Evolutionary conservation across 129 eudicot genomes (phyloP).

Genomic region (Artemisia tridentata): DNA sequence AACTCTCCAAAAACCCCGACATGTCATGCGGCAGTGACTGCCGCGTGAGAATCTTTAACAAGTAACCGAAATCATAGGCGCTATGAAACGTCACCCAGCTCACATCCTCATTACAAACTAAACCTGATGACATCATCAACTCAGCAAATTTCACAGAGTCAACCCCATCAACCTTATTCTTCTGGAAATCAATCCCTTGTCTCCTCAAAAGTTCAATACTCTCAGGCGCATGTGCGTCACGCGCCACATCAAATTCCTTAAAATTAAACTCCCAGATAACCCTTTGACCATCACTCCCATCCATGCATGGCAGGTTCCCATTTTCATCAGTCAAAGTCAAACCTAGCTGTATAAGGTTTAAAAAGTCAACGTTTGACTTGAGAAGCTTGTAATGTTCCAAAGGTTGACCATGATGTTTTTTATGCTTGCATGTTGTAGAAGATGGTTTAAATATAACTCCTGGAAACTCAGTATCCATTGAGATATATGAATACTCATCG

Average conservation of each 20-base stretch:
- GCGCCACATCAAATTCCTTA: constrained; percentile 14
- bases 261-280: constrained; percentile 13
- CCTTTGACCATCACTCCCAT: constrained; percentile 1
- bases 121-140: constrained; percentile 19
- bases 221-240: constrained; percentile 2
- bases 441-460: constrained; percentile 55
- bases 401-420: constrained; percentile 24
- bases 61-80: constrained; percentile 13
- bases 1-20: constrained; percentile 1
- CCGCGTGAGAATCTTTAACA: constrained; percentile 11
- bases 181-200: constrained; percentile 12
- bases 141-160: constrained; percentile 10
- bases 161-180: constrained; percentile 1
- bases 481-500: constrained; percentile 58
- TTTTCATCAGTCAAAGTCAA: constrained; percentile 56
- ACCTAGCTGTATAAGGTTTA: constrained; percentile 72
- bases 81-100: constrained; percentile 20
- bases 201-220: not conserved
- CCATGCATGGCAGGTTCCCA: constrained; percentile 51
- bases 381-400: constrained; percentile 46
- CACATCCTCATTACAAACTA: constrained; percentile 9
- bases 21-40: not conserved
- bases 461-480: constrained; percentile 97
- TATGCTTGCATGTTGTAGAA: not conserved
- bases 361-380: constrained; percentile 73